Base-by-base conservation (phyloP, 2,329 filamentous ascomycete species). In the Sporothrix schenckii region DNA sequence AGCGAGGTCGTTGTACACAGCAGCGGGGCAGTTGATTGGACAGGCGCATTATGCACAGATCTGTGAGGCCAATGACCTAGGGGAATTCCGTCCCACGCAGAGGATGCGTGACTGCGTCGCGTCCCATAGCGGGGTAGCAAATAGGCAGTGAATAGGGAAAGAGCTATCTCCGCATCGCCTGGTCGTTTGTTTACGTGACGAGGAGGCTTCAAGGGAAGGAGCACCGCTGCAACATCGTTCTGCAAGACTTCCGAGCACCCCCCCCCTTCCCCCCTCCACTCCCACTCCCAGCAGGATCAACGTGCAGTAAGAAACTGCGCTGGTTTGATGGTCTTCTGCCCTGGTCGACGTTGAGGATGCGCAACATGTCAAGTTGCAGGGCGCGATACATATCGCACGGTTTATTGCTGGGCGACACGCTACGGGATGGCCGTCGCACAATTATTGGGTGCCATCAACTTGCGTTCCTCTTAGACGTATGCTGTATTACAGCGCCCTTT, bases 41-140 rank as follows among this genome's bases (percentile, higher is more conserved):
- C 11, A 27, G 65, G n/a, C 10, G 65, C 47, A 19, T 66, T 14
- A 27, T 52, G 47, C 24, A 34, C 63, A 47, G 27, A 44, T 27
- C 21, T 49, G 24, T 66, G 63, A 66, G 63, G 63, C 63, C 63
- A 44, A 34, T 21, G 30, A 9, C 34, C 56, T 44, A 34, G 34
- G 56, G 34, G 34, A 21, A 9, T 41, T 19, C 14, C 19, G 63
- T 54, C 49, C 63, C 49, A 53, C 63, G 27, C 11, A n/a, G 24
- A 66, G 63, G 27, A 66, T 53, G 63, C 52, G 63, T 41, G 63
- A 66, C 63, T 66, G 63, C 49, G 63, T 53, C 34, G 63, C 39
- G 19, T 63, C 5, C 19, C 14, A 53, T 16, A 24, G 47, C 27
- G 47, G 19, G 63, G 49, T 30, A 49, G 39, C n/a, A 34, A 30